phyloP scores from a whole-genome alignment of 495 filamentous ascomycete genomes.

The Tuber microsphaerosporum region DNA sequence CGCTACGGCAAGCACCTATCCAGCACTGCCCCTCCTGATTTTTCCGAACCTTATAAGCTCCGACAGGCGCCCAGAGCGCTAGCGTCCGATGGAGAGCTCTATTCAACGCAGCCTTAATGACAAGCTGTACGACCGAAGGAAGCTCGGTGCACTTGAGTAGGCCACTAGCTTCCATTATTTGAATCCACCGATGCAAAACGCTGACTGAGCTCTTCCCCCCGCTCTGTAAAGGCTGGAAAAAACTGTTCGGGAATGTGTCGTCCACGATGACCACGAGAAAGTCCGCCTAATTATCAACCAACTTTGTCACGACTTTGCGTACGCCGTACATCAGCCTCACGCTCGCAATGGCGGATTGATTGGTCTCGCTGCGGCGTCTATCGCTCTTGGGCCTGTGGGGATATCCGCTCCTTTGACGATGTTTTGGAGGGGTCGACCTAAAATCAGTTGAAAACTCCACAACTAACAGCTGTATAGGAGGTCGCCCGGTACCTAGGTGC shows the following conservation, averaged over 20 bases:
- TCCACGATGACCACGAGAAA: slow-evolving; percentile 64
- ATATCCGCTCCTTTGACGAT: neutral
- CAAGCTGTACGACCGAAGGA: slow-evolving; percentile 96
- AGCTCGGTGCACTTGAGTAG: slow-evolving; percentile 93
- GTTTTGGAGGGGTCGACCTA: neutral
- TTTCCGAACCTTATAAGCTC: neutral
- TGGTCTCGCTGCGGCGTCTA: slow-evolving; percentile 90
- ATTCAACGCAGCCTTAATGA: slow-evolving; percentile 89
- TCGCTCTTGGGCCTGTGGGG: slow-evolving; percentile 83
- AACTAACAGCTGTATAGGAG: slow-evolving; percentile 54
- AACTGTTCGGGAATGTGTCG: slow-evolving; percentile 76
- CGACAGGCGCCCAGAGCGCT: neutral
- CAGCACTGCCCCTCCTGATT: neutral
- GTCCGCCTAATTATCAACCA: slow-evolving; percentile 85
- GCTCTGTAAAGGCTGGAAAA: slow-evolving; percentile 64
- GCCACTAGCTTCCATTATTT: slow-evolving; percentile 41
- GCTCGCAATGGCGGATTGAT: slow-evolving; percentile 95
- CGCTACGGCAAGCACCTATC: neutral
- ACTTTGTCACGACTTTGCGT: slow-evolving; percentile 95
- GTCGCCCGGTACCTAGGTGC: slow-evolving; percentile 83
- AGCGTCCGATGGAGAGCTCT: slow-evolving; percentile 65
- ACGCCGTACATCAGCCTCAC: slow-evolving; percentile 94
- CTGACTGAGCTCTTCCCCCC: slow-evolving; percentile 15
- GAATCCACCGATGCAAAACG: slow-evolving; percentile 16
- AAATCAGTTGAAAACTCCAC: neutral